phyloP scores from a whole-genome alignment of 2,329 filamentous ascomycete genomes.

The Eutypella sp. region DNA sequence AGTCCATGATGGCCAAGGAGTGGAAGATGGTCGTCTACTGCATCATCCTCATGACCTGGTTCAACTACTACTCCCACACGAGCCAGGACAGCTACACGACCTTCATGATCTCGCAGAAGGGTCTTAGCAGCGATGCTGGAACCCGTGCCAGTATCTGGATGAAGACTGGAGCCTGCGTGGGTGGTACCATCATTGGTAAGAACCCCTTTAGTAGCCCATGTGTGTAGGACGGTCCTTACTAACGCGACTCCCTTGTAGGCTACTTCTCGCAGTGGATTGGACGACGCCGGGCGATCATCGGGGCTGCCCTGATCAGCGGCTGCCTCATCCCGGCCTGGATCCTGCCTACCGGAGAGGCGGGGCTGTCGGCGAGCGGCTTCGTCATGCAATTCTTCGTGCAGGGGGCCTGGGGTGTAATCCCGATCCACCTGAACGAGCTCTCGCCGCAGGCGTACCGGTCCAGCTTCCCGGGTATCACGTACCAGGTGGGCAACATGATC shows the following conservation, averaged over 20 bases:
- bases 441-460: constrained; percentile 66
- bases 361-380: constrained; percentile 61
- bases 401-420: constrained; percentile 63
- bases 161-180: constrained; percentile 73
- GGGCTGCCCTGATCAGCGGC: constrained; percentile 54
- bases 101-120: constrained; percentile 71
- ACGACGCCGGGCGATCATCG: constrained; percentile 63
- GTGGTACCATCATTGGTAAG: constrained; percentile 59
- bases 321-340: constrained; percentile 67
- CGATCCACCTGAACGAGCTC: constrained; percentile 70
- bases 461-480: constrained; percentile 65
- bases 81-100: constrained; percentile 79
- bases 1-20: constrained; percentile 61
- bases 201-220: no score
- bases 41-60: constrained; percentile 73
- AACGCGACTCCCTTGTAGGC: constrained; percentile 23
- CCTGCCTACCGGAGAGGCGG: constrained; percentile 53
- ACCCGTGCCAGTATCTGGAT: constrained; percentile 75
- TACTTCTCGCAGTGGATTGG: constrained; percentile 73
- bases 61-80: constrained; percentile 72
- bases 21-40: constrained; percentile 78
- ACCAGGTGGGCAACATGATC: constrained; percentile 73
- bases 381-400: constrained; percentile 66
- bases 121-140: constrained; percentile 57
- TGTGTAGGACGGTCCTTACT: no score